phyloP scores from a whole-genome alignment of 2,329 filamentous ascomycete species.

The Trichoderma lentiforme region DNA sequence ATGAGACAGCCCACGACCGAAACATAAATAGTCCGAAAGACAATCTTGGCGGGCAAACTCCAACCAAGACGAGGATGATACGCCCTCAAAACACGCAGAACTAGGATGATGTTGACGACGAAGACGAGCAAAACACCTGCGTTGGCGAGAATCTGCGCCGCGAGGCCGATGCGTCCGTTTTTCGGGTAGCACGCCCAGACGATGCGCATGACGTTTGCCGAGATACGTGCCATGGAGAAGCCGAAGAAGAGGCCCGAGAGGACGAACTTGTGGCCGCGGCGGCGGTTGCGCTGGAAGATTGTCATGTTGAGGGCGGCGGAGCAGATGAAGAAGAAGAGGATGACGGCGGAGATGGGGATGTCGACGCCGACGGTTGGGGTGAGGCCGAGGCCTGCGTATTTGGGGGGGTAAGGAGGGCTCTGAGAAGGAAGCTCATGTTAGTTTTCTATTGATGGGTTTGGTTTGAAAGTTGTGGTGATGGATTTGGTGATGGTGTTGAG shows the following conservation, averaged over 20 bases:
- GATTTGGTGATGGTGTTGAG: background rate
- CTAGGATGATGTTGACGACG: slow-evolving; percentile 73
- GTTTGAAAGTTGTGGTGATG: background rate
- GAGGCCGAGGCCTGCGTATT: slow-evolving; percentile 53
- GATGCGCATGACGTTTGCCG: slow-evolving; percentile 50
- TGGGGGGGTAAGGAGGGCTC: slow-evolving; percentile 39
- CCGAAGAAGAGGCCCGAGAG: slow-evolving; percentile 57
- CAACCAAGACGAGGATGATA: slow-evolving; percentile 70
- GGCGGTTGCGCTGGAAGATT: slow-evolving; percentile 51
- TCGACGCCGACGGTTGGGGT: slow-evolving; percentile 57
- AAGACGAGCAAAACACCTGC: slow-evolving; percentile 74
- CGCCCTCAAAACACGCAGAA: slow-evolving; percentile 71
- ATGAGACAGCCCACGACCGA: slow-evolving; percentile 58
- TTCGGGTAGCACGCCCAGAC: slow-evolving; percentile 47
- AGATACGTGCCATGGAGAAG: slow-evolving; percentile 55
- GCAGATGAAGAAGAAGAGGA: slow-evolving; percentile 56
- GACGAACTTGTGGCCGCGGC: slow-evolving; percentile 55
- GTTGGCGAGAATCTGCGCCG: slow-evolving; percentile 66
- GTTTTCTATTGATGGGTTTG: background rate
- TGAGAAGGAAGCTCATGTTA: slow-evolving; percentile 14
- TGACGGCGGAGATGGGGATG: slow-evolving; percentile 60
- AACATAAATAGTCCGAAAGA: slow-evolving; percentile 57
- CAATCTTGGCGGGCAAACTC: slow-evolving; percentile 49
- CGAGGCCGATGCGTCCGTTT: slow-evolving; percentile 47
- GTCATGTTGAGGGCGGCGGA: slow-evolving; percentile 57